phyloP scores from a whole-genome alignment of 371 early-diverging fungal species.

The Basidiobolus meristosporus region DNA sequence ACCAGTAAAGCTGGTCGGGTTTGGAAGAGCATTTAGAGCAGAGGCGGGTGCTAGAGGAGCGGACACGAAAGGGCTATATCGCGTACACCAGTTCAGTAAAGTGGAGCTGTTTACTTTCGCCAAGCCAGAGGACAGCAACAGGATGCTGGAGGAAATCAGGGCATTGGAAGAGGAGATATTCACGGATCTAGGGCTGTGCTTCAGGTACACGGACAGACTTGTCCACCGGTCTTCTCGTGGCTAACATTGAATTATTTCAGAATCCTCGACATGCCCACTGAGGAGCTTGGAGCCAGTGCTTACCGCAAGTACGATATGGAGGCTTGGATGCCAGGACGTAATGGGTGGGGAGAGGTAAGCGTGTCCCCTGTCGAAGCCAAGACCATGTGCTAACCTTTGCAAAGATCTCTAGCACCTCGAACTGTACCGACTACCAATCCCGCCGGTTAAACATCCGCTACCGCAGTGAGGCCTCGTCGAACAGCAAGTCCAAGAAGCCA shows the following conservation, averaged over 20 bases:
- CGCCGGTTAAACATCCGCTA: conserved; percentile 51
- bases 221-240: background rate
- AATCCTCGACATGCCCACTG: conserved; percentile 80
- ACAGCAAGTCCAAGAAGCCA: conserved; percentile 3
- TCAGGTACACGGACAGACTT: conserved; percentile 23
- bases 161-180: conserved; percentile 57
- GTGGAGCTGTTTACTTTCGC: conserved; percentile 79
- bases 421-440: conserved; percentile 77
- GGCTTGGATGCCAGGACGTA: conserved; percentile 86
- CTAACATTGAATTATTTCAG: conserved; percentile 11
- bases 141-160: conserved; percentile 45
- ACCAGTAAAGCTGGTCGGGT: conserved; percentile 54
- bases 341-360: conserved; percentile 70
- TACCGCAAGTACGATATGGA: conserved; percentile 87
- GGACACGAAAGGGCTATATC: conserved; percentile 72
- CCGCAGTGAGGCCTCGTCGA: conserved; percentile 4
- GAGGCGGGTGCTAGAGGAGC: conserved; percentile 74
- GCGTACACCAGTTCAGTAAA: conserved; percentile 89
- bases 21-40: conserved; percentile 73
- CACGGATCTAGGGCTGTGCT: conserved; percentile 59
- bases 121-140: conserved; percentile 36
- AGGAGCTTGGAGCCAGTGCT: conserved; percentile 83
- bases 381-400: background rate
- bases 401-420: conserved; percentile 60
- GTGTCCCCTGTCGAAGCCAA: background rate